Conservation (phyloP, 768 basidiomycete species). For the Lentinula lateritia region DNA sequence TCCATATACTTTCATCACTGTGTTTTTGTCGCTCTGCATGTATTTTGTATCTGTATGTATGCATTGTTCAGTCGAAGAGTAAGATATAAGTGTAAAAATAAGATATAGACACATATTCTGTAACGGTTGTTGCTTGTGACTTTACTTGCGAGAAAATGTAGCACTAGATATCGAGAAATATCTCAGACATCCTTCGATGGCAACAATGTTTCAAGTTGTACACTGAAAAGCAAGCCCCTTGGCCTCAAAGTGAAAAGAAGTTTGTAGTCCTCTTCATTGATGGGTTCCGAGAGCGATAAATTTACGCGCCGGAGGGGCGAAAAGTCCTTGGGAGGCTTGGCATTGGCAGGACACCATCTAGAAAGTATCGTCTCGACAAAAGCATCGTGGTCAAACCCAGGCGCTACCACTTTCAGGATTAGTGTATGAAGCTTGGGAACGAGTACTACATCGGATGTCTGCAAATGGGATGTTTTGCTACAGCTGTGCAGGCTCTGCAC, state of each 20-base stretch:
- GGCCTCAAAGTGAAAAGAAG: not conserved
- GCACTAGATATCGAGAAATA: no score
- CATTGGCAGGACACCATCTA: not conserved
- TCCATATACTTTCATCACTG: not conserved
- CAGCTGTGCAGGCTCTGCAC: not conserved
- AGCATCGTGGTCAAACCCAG: not conserved
- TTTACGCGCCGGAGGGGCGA: not conserved
- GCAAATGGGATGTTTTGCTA: not conserved
- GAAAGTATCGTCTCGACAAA: not conserved
- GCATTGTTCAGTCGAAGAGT: no score
- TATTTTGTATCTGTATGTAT: not conserved
- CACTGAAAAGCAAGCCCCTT: not conserved
- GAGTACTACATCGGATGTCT: not conserved
- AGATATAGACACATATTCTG: no score
- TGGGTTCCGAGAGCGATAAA: not conserved
- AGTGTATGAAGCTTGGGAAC: not conserved
- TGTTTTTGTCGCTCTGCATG: not conserved
- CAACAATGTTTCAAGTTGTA: not conserved
- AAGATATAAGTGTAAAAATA: no score
- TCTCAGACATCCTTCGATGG: no score
- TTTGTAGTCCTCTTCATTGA: not conserved
- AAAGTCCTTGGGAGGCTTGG: not conserved
- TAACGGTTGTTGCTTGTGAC: no score
- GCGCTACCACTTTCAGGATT: not conserved
- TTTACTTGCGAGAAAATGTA: no score